These are phyloP conservation scores for Nannochloropsis oceanica DNA, from an alignment of 108 stramenopile species.

Conservation along the genomic window DNA sequence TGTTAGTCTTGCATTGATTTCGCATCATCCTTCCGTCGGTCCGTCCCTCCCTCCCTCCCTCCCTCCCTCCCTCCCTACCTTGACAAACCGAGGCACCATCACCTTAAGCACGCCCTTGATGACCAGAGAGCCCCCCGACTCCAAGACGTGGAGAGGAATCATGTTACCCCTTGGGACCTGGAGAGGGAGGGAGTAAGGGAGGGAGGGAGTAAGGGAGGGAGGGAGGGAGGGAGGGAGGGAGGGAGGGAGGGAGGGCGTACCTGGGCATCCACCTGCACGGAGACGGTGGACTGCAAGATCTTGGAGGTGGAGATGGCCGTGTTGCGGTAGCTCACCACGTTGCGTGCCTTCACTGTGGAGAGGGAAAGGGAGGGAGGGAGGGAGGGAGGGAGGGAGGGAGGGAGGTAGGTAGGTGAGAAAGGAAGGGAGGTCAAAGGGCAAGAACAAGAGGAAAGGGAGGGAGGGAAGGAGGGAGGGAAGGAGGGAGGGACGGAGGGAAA, in stretches of 20 bases:
- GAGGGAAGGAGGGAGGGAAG: not conserved
- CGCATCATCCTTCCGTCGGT: not conserved
- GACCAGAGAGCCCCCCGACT: not conserved
- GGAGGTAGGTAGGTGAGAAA: too few relatives aligned
- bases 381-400: not conserved
- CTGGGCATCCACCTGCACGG: not conserved
- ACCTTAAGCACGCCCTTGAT: not conserved
- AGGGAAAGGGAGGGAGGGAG: not conserved
- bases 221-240: not conserved
- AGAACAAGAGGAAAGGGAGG: not conserved
- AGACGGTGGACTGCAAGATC: not conserved
- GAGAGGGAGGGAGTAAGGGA: not conserved
- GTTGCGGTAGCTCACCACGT: not conserved
- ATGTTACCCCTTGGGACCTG: not conserved
- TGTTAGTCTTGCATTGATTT: not conserved
- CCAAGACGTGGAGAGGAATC: not conserved
- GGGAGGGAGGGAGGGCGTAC: not conserved
- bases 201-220: too few relatives aligned
- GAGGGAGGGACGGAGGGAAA: not conserved
- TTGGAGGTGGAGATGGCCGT: not conserved
- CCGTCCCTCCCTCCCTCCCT: not conserved
- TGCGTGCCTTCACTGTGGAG: not conserved
- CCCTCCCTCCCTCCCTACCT: not conserved
- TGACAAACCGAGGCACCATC: not conserved
- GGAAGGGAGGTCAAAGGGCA: not conserved